Percentiles rank a stretch among this genome's conserved stretches.
phyloP scores from a whole-genome alignment of 768 basidiomycete species.

The Rickenella mellea region DNA sequence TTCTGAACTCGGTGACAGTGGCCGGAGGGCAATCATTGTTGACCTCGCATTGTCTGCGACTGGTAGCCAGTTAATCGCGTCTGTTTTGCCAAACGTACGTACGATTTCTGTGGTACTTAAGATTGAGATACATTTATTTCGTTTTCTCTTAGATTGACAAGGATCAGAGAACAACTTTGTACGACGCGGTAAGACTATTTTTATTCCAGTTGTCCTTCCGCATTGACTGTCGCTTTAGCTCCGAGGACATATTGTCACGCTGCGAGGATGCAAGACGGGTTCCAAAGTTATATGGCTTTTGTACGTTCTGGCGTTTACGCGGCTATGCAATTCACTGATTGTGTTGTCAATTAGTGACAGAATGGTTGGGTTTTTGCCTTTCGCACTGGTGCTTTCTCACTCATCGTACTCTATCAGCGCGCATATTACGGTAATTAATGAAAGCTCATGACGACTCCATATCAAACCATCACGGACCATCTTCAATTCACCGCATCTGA shows the following conservation, averaged over 20 bases:
- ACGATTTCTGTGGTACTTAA: background rate
- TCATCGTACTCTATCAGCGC: constrained; percentile 29
- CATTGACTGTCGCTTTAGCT: constrained; percentile 25
- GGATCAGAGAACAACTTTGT: constrained; percentile 72
- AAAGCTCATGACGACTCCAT: background rate
- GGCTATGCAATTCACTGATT: constrained; percentile 3
- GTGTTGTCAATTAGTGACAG: constrained; percentile 35
- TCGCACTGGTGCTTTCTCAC: constrained; percentile 1
- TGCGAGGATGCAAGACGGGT: constrained; percentile 86
- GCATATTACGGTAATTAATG: constrained; percentile 54
- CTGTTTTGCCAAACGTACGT: constrained; percentile 65
- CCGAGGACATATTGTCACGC: constrained; percentile 77
- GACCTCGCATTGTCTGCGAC: constrained; percentile 77
- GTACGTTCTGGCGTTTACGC: constrained; percentile 21
- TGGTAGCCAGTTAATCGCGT: constrained; percentile 80
- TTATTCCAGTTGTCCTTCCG: background rate
- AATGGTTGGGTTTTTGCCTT: constrained; percentile 30
- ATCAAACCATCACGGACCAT: background rate
- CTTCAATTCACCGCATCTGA: background rate
- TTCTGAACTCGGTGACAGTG: constrained; percentile 22
- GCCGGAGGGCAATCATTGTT: constrained; percentile 77
- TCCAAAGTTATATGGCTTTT: constrained; percentile 91
- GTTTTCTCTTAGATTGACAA: constrained; percentile 56
- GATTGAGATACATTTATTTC: constrained; percentile 7
- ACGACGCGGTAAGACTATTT: constrained; percentile 59